These are phyloP conservation scores for Solidago caesia DNA, from an alignment of 129 eudicot species.

Conservation along the genomic window DNA sequence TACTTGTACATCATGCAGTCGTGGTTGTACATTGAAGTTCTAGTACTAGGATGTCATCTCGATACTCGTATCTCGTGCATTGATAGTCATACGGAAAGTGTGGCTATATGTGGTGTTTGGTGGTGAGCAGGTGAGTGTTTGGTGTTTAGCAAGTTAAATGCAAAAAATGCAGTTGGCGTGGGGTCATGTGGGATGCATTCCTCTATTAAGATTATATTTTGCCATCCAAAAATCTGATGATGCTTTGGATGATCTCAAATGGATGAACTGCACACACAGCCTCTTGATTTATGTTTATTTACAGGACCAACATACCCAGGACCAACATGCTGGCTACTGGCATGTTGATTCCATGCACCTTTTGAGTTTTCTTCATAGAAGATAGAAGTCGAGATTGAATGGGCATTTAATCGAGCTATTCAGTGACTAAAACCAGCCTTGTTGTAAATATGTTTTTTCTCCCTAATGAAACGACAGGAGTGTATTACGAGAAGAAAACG, in stretches of 20 bases:
- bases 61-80: too few relatives aligned
- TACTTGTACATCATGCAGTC: neutral
- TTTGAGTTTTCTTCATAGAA: too few relatives aligned
- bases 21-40: neutral
- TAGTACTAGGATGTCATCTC: too few relatives aligned
- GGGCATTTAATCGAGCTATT: too few relatives aligned
- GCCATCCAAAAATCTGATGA: neutral
- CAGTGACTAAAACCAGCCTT: too few relatives aligned
- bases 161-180: neutral
- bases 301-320: neutral
- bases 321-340: too few relatives aligned
- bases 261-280: slow-evolving; percentile 4
- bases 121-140: slow-evolving; percentile 21
- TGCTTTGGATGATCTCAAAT: slow-evolving; percentile 11
- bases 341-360: too few relatives aligned
- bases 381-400: too few relatives aligned
- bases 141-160: neutral
- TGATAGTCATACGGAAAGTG: too few relatives aligned
- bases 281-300: neutral
- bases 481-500: too few relatives aligned
- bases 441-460: too few relatives aligned
- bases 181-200: slow-evolving; percentile 9
- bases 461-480: too few relatives aligned
- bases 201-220: neutral
- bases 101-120: neutral